These are phyloP conservation scores for Cordyceps cicadae DNA, from an alignment of 2,329 filamentous ascomycete genomes.

Conservation along the genomic window DNA sequence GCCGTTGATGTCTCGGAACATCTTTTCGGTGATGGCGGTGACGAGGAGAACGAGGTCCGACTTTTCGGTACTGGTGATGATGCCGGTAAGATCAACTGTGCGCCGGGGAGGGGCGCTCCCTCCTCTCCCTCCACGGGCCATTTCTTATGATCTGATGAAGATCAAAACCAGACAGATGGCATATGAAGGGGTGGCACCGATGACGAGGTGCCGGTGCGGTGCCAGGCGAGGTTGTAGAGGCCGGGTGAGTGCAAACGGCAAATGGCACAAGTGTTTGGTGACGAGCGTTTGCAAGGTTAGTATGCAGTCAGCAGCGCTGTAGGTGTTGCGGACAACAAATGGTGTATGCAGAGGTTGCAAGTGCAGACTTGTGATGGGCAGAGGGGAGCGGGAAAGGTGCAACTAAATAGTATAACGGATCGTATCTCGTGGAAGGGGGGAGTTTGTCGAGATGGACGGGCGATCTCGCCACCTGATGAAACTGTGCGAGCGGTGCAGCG, in stretches of 20 bases:
- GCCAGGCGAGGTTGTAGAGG: neutral
- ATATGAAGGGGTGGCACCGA: constrained; percentile 1
- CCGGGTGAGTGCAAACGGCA: neutral
- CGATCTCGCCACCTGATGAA: neutral
- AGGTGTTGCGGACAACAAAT: no score
- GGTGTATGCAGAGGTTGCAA: neutral
- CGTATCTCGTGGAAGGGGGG: neutral
- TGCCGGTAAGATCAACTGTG: constrained; percentile 42
- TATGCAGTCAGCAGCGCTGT: neutral
- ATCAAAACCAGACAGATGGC: constrained; percentile 4
- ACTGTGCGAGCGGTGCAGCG: neutral
- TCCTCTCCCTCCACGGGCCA: constrained; percentile 33
- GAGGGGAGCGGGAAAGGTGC: neutral
- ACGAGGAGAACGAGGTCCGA: constrained; percentile 45
- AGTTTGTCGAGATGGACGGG: neutral
- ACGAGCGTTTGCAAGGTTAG: neutral
- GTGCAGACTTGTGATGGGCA: neutral
- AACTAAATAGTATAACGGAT: neutral
- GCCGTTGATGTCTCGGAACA: constrained; percentile 43
- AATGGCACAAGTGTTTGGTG: neutral
- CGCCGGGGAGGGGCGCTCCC: constrained; percentile 30
- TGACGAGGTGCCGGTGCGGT: neutral
- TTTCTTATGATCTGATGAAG: constrained; percentile 17
- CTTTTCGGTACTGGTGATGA: constrained; percentile 40
- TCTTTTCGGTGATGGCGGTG: constrained; percentile 44